Conservation (phyloP, 345 rosid genomes). For the Citrus cavaleriei region DNA sequence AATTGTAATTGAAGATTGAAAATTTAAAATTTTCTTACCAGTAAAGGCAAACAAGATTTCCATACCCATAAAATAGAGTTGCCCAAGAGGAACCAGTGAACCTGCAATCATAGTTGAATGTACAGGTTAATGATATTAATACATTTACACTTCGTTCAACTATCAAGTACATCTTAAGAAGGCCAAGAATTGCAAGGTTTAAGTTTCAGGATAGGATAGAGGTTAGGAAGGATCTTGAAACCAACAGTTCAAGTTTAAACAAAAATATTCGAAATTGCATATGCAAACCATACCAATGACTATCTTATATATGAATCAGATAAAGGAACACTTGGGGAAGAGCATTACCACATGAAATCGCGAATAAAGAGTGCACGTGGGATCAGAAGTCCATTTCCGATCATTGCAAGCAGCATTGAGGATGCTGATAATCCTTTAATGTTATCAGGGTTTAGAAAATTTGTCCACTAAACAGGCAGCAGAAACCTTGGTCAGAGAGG, state of each 20-base stretch:
- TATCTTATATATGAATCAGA: neutral
- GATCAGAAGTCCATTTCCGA: constrained; percentile 88
- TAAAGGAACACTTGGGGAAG: neutral
- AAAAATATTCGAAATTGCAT: neutral
- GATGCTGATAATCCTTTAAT: constrained; percentile 79
- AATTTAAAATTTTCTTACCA: constrained; percentile 33
- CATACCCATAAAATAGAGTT: constrained; percentile 82
- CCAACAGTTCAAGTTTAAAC: neutral
- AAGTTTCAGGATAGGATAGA: neutral
- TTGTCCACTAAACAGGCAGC: constrained; percentile 71
- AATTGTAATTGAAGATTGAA: neutral
- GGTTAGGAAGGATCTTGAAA: neutral
- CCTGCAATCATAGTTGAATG: constrained; percentile 41
- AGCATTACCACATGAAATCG: constrained; percentile 87
- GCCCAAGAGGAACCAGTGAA: constrained; percentile 86
- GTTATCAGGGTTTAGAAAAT: constrained; percentile 76
- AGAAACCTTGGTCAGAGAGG: constrained; percentile 19
- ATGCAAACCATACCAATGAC: neutral
- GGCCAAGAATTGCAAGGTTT: neutral
- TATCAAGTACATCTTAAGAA: neutral
- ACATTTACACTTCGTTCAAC: neutral
- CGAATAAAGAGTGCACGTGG: constrained; percentile 91
- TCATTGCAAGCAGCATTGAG: constrained; percentile 87
- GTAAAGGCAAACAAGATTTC: constrained; percentile 74
- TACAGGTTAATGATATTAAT: neutral